Conservation (phyloP, 495 filamentous ascomycete genomes). For the Durotheca rogersii region DNA sequence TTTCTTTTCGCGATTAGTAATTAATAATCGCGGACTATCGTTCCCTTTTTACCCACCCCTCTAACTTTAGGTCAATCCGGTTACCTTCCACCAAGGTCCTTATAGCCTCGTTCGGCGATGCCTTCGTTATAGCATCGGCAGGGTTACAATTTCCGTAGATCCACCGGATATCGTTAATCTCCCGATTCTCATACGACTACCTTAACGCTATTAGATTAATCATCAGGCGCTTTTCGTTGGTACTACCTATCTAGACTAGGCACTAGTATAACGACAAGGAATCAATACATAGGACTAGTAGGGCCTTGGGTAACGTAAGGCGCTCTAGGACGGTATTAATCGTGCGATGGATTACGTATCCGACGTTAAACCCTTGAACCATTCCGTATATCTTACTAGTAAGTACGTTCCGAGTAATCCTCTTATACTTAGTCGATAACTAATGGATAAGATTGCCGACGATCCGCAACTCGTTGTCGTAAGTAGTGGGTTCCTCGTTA, state of each 20-base stretch:
- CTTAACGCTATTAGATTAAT: no score
- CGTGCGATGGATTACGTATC: neutral
- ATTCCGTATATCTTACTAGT: no score
- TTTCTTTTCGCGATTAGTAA: constrained; percentile 4
- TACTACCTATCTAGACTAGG: no score
- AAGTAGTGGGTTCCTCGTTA: neutral
- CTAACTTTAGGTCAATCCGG: neutral
- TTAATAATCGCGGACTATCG: neutral
- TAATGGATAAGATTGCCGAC: constrained; percentile 4
- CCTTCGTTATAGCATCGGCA: constrained; percentile 7
- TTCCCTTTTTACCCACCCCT: neutral
- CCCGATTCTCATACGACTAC: no score
- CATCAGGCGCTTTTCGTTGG: no score
- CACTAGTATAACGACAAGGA: no score
- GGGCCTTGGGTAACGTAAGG: no score
- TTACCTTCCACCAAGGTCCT: neutral
- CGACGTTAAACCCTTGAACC: constrained; percentile 6
- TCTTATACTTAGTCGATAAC: no score
- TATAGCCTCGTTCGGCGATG: constrained; percentile 1
- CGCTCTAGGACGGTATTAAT: neutral
- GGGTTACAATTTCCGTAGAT: constrained; percentile 5
- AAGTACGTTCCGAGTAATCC: constrained; percentile 6
- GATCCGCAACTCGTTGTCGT: neutral
- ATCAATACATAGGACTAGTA: no score
- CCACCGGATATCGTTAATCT: no score